Conservation (phyloP, 2,329 filamentous ascomycete genomes). For the Exophiala spinifera region DNA sequence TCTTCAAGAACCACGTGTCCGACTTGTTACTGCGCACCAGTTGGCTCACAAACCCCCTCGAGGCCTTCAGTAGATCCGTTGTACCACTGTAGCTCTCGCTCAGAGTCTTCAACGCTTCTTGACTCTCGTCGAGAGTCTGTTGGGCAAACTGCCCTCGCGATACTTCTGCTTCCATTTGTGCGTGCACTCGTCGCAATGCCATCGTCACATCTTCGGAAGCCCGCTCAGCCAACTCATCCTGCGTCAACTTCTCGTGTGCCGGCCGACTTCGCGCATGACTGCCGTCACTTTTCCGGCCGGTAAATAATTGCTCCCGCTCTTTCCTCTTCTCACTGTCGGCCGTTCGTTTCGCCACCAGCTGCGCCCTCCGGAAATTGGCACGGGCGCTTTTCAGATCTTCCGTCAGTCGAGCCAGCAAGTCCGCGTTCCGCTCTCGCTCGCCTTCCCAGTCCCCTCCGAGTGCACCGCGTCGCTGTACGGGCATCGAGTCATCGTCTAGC, state of each 20-base stretch:
- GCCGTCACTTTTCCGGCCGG: constrained; percentile 40
- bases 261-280: constrained; percentile 21
- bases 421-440: constrained; percentile 63
- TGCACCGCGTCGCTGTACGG: constrained; percentile 5
- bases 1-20: constrained; percentile 96
- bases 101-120: constrained; percentile 74
- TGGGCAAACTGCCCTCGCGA: constrained; percentile 84
- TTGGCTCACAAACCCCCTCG: constrained; percentile 70
- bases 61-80: constrained; percentile 71
- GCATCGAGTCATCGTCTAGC: constrained; percentile 55
- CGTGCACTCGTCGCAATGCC: constrained; percentile 79
- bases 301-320: constrained; percentile 73
- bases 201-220: constrained; percentile 81
- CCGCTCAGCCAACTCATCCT: constrained; percentile 69
- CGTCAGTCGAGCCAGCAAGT: constrained; percentile 63
- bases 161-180: constrained; percentile 80
- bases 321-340: constrained; percentile 69
- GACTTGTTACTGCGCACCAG: constrained; percentile 86
- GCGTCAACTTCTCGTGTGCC: constrained; percentile 54
- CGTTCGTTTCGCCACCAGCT: constrained; percentile 72
- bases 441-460: constrained; percentile 33
- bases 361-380: constrained; percentile 73
- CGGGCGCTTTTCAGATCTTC: constrained; percentile 68
- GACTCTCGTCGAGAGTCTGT: constrained; percentile 66
- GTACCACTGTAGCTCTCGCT: constrained; percentile 77